Percentiles rank a stretch among this genome's conserved stretches.
Evolutionary conservation across 257 asterid genomes (phyloP).

Genomic region (Anisodus acutangulus): DNA sequence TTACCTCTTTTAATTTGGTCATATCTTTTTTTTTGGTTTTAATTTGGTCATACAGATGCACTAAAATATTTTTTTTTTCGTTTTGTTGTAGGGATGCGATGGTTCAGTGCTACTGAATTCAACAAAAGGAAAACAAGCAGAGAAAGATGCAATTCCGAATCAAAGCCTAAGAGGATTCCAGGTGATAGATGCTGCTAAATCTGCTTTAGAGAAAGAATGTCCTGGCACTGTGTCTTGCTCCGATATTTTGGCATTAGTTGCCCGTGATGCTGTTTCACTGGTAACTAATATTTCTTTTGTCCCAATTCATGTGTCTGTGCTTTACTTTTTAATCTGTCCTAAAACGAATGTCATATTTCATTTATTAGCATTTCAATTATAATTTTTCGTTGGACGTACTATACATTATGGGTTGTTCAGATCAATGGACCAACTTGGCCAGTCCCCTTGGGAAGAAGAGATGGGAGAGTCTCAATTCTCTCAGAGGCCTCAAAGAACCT

Average conservation of each 20-base stretch:
- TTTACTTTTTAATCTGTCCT: too few species aligned
- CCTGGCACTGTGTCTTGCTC: constrained; percentile 61
- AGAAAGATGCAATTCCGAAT: constrained; percentile 45
- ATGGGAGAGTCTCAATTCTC: constrained; percentile 24
- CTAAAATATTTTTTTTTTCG: background rate
- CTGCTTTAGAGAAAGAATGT: constrained; percentile 50
- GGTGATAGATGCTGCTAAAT: constrained; percentile 51
- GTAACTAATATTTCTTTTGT: constrained; percentile 17
- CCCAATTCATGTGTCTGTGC: too few species aligned
- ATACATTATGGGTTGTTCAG: background rate
- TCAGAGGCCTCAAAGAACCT: background rate
- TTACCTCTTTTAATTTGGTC: too few species aligned
- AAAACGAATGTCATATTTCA: background rate
- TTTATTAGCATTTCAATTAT: background rate
- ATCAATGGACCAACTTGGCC: constrained; percentile 27
- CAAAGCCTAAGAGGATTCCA: constrained; percentile 50
- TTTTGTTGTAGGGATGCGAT: constrained; percentile 48
- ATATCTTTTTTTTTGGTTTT: too few species aligned
- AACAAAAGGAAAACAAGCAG: constrained; percentile 49
- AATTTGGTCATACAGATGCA: too few species aligned
- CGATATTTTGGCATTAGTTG: constrained; percentile 48
- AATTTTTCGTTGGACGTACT: background rate
- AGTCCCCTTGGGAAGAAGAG: constrained; percentile 21
- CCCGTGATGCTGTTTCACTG: constrained; percentile 56
- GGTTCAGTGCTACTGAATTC: constrained; percentile 48